Conservation (phyloP, 2,329 filamentous ascomycete species). For the Fusarium sororula region DNA sequence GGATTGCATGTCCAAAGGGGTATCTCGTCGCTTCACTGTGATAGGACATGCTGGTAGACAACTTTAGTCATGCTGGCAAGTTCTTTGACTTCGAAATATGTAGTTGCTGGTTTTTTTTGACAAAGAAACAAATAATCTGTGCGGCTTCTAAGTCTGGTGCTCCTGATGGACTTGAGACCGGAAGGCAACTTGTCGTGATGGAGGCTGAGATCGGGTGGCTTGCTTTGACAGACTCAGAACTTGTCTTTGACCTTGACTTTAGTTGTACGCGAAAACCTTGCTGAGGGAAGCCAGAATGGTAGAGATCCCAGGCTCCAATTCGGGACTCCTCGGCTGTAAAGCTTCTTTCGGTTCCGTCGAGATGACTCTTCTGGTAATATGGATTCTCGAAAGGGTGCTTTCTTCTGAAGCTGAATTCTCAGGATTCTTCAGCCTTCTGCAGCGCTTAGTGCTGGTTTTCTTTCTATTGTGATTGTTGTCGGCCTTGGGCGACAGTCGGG, state of each 20-base stretch:
- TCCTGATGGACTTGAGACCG: not conserved
- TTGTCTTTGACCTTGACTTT: not conserved
- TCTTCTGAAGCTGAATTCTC: not conserved
- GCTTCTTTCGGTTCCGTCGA: not conserved
- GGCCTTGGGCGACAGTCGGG: no score
- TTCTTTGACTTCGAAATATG: not conserved
- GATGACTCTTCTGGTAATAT: no score
- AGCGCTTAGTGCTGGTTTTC: not conserved
- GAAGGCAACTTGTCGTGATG: not conserved
- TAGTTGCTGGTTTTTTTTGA: not conserved
- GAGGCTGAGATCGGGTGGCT: no score
- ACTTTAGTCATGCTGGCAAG: not conserved
- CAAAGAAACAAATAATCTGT: no score
- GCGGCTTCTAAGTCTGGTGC: not conserved
- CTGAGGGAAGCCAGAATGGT: not conserved
- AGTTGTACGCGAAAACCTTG: no score
- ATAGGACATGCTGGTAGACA: not conserved
- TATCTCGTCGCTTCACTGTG: not conserved
- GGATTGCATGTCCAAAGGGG: no score
- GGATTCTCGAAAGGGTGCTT: accelerated
- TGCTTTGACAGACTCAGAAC: not conserved
- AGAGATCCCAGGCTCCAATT: not conserved
- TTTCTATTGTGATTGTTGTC: not conserved
- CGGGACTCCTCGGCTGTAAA: not conserved
- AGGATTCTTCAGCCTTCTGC: not conserved